phyloP scores from a whole-genome alignment of 805 yeast genomes.

The Candida rishiriensis region DNA sequence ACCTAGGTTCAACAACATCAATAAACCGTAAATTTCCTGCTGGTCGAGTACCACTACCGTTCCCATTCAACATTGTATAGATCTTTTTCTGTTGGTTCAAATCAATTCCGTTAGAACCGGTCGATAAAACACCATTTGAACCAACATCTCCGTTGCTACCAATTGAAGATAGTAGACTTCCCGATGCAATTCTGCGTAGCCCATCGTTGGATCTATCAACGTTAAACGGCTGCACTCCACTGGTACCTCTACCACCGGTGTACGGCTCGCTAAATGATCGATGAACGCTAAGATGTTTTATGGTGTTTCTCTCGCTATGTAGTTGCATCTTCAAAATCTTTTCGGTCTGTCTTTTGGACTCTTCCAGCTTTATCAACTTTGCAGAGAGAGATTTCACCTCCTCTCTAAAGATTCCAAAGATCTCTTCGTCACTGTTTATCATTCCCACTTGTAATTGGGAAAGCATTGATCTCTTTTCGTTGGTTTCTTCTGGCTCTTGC shows the following conservation, averaged over 20 bases:
- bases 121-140: constrained; percentile 7
- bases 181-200: no score
- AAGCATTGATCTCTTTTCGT: neutral
- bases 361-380: constrained; percentile 18
- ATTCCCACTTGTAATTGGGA: neutral
- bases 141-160: no score
- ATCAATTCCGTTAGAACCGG: constrained; percentile 35
- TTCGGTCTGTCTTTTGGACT: constrained; percentile 20
- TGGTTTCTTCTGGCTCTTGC: no score
- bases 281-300: constrained; percentile 15
- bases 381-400: constrained; percentile 24
- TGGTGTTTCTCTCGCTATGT: constrained; percentile 21
- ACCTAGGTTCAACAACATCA: constrained; percentile 19
- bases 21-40: constrained; percentile 65
- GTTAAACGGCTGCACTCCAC: no score
- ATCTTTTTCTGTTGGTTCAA: no score
- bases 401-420: constrained; percentile 25
- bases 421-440: constrained; percentile 22
- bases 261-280: constrained; percentile 11
- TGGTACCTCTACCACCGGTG: constrained; percentile 12
- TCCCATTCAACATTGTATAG: neutral
- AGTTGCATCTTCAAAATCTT: constrained; percentile 18
- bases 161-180: no score
- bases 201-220: no score
- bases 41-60: constrained; percentile 58